Base-by-base conservation (phyloP, 805 yeast genomes). In the Saccharomycopsis lassenensis region DNA sequence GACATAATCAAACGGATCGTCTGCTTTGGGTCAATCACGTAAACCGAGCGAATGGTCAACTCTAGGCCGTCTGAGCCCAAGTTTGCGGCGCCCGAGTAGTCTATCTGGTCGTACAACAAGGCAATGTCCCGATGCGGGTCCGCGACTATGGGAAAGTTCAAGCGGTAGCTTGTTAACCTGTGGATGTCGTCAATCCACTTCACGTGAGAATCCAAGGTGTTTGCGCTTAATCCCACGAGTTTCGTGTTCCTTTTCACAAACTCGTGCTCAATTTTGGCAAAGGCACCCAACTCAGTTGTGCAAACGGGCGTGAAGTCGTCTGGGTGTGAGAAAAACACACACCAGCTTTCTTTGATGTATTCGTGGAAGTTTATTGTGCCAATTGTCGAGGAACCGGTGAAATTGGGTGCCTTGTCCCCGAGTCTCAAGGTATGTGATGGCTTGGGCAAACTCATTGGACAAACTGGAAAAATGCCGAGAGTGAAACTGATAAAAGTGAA, bases 251-350 rank as follows among this genome's bases (percentile, higher is more conserved):
- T 65, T 54, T 70, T 67, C 48, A 63, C 63, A 52, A 78, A 78
- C 54, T 77, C 84, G 10, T 80, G 79, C 52, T 76, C 74, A 52
- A 78, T 61, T 52, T 72, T 69, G 46, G 84, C 77, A 51, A 78
- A 77, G 5, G 84, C 85, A 45, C 85, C 85, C 41, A 78, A 63
- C 56, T 78, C 86, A 35, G 86, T 78, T 45, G 85, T 78, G 56
- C 86, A 78, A 32, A 78, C 82, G 24, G 86, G 86, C 15, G 86
- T 78, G 63, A 73, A 77, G 54, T 77, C 85, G 46, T 76, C 84
- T 38, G 86, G 86, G 54, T 78, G 85, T 22, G 81, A 73, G 60
- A 78, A 78, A 44, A 78, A 65, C 27, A 77, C 72, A 31, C 65
- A 67, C 85, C 86, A 77, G 6, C 30, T 17, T 51, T 66, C 63